phyloP scores from a whole-genome alignment of 192 early-diverging fungal species.

The Thoreauomyces humboldtii region DNA sequence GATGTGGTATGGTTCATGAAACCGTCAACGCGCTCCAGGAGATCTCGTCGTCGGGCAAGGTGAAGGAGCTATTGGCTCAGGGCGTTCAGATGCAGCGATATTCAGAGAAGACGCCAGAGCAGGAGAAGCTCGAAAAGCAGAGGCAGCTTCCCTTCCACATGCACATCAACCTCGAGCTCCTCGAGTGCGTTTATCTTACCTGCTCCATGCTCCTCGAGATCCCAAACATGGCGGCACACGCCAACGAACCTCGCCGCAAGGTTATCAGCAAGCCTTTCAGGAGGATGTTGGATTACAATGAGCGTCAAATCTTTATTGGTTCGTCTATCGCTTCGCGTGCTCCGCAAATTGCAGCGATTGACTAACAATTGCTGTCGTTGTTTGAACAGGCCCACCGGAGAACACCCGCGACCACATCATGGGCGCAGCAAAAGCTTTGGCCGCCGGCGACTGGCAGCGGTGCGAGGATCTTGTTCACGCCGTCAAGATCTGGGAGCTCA shows the following conservation, averaged over 20 bases:
- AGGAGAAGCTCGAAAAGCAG: constrained; percentile 90
- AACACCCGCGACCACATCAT: constrained; percentile 99
- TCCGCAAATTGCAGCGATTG: not conserved
- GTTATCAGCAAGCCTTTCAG: constrained; percentile 90
- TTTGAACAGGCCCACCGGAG: constrained; percentile 79
- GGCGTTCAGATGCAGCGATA: constrained; percentile 71
- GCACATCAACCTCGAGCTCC: constrained; percentile 97
- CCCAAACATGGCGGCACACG: constrained; percentile 82
- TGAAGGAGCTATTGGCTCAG: constrained; percentile 93
- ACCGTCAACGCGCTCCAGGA: constrained; percentile 84
- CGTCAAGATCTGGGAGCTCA: constrained; percentile 96
- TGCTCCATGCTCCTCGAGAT: constrained; percentile 98
- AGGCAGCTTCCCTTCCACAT: constrained; percentile 99
- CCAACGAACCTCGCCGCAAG: constrained; percentile 56
- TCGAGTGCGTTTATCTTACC: constrained; percentile 95
- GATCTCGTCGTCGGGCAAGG: constrained; percentile 76
- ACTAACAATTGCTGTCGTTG: not conserved
- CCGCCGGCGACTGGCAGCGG: constrained; percentile 90
- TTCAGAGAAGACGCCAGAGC: constrained; percentile 80
- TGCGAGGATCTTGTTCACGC: constrained; percentile 77
- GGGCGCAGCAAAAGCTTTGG: constrained; percentile 89
- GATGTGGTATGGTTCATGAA: constrained; percentile 87
- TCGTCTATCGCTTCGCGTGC: too few relatives aligned
- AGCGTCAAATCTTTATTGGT: constrained; percentile 93
- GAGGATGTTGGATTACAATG: constrained; percentile 90